Percentiles rank a stretch among this genome's conserved stretches.
Evolutionary conservation across 1,139 yeast genomes (phyloP).

Genomic region (Candida dubliniensis): DNA sequence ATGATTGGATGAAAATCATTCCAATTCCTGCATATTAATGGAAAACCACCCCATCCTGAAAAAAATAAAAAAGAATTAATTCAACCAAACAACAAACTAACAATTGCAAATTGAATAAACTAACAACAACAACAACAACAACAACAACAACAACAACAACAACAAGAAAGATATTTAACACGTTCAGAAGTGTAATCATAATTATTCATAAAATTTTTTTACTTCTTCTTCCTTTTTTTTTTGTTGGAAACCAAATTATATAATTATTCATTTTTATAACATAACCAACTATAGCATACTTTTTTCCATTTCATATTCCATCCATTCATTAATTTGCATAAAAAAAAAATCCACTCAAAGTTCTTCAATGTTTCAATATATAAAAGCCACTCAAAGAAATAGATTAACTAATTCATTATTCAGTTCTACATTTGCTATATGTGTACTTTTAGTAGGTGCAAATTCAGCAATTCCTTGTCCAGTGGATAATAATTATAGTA

Average conservation of each 20-base stretch:
- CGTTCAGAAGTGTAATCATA: too few species aligned
- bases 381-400: constrained; percentile 57
- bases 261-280: too few species aligned
- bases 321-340: not conserved
- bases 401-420: constrained; percentile 65
- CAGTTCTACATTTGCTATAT: constrained; percentile 72
- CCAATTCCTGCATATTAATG: not conserved
- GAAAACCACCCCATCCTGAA: not conserved
- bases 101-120: not conserved
- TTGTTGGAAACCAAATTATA: too few species aligned
- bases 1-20: constrained; percentile 1
- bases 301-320: not conserved
- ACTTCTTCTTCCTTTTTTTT: too few species aligned
- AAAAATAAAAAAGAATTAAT: not conserved
- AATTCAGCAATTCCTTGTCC: constrained; percentile 78
- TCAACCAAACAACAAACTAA: not conserved
- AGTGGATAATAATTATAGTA: constrained; percentile 50
- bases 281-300: too few species aligned
- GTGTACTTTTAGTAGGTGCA: constrained; percentile 68
- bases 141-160: too few species aligned
- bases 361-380: constrained; percentile 18
- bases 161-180: too few species aligned
- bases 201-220: too few species aligned
- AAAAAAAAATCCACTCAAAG: not conserved
- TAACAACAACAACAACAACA: too few species aligned